Evolutionary conservation across 192 early-diverging fungal species (phyloP).

Genomic region (Backusella parvicylindrica): DNA sequence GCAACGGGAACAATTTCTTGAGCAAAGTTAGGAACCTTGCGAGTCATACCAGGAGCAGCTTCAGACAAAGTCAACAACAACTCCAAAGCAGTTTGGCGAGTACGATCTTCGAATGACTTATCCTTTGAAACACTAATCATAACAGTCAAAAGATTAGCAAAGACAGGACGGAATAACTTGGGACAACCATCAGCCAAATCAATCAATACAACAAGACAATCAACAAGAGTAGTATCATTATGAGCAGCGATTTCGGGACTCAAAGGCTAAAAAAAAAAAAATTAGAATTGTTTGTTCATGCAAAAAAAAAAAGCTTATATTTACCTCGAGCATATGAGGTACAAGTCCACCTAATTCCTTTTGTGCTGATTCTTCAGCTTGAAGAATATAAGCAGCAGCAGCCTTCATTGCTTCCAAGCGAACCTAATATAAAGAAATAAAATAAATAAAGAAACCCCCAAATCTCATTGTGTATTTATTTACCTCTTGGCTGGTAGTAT

Average conservation of each 20-base stretch:
- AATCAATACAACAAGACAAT: conserved; percentile 72
- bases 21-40: conserved; percentile 85
- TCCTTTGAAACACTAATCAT: conserved; percentile 77
- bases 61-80: conserved; percentile 90
- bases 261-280: conserved; percentile 45
- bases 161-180: conserved; percentile 77
- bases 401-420: conserved; percentile 78
- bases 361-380: conserved; percentile 54
- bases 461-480: not conserved
- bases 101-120: conserved; percentile 73
- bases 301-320: not conserved
- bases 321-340: conserved; percentile 78
- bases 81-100: conserved; percentile 90
- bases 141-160: conserved; percentile 73
- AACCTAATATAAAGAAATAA: conserved; percentile 40
- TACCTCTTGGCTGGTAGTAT: conserved; percentile 54
- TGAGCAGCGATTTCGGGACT: conserved; percentile 64
- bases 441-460: not conserved
- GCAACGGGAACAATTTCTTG: conserved; percentile 79
- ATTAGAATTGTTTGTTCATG: not conserved
- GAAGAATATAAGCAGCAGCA: conserved; percentile 70
- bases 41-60: conserved; percentile 81
- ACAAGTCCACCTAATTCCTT: conserved; percentile 64
- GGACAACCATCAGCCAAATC: conserved; percentile 86
- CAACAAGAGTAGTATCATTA: conserved; percentile 70